Conservation (phyloP, 805 yeast genomes). For the Saccharomyces kudriavzevii region DNA sequence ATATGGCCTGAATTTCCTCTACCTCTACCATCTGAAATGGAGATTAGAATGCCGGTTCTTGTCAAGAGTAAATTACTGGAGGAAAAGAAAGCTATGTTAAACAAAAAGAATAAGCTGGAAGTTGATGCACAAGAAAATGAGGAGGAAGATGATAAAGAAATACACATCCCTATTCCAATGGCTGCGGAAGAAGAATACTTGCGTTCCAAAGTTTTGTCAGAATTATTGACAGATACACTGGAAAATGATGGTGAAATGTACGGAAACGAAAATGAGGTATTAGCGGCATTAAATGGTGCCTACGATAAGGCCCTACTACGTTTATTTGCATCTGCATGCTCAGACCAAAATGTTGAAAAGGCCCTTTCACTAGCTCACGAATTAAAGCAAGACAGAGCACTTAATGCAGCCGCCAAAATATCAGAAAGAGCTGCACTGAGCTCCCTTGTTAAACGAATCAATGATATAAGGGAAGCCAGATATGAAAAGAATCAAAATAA, state of each 20-base stretch:
- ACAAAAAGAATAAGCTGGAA: slow-evolving; percentile 25
- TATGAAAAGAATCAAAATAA: slow-evolving; percentile 19
- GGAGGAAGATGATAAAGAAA: slow-evolving; percentile 17
- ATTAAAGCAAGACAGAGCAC: slow-evolving; percentile 67
- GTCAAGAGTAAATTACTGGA: slow-evolving; percentile 27
- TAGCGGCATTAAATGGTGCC: slow-evolving; percentile 44
- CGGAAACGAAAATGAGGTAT: slow-evolving; percentile 43
- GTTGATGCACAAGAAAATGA: slow-evolving; percentile 12
- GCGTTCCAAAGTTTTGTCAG: slow-evolving; percentile 53
- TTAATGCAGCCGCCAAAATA: slow-evolving; percentile 76
- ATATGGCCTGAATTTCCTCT: slow-evolving; percentile 76
- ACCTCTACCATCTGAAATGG: slow-evolving; percentile 74
- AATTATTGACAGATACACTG: slow-evolving; percentile 49
- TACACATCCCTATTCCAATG: slow-evolving; percentile 22
- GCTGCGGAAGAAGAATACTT: slow-evolving; percentile 58
- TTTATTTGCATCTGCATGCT: slow-evolving; percentile 66
- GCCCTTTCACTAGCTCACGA: slow-evolving; percentile 64
- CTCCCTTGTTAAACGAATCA: slow-evolving; percentile 45
- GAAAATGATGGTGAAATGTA: slow-evolving; percentile 36
- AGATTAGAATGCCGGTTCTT: slow-evolving; percentile 55
- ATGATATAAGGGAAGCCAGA: slow-evolving; percentile 42
- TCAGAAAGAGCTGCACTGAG: slow-evolving; percentile 63
- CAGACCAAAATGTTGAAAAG: slow-evolving; percentile 52
- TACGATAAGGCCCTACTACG: slow-evolving; percentile 75
- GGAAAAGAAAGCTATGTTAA: slow-evolving; percentile 4